These are phyloP conservation scores for Lactarius evosmus DNA, from an alignment of 768 basidiomycete genomes.

Conservation along the genomic window DNA sequence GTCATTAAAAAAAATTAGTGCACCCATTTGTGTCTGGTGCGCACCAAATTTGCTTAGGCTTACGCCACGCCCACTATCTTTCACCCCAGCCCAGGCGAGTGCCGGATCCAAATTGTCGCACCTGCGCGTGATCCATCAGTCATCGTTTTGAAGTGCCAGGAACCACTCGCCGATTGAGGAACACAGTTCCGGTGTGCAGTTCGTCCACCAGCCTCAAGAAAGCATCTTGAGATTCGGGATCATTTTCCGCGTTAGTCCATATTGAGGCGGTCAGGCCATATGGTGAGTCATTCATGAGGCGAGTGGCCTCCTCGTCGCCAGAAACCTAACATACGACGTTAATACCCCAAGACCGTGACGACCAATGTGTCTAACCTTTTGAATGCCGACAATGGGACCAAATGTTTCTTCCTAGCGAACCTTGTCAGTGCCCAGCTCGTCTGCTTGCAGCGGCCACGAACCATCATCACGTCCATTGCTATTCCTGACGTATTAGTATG, in stretches of 20 bases:
- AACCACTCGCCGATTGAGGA: slow-evolving; percentile 67
- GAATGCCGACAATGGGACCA: slow-evolving; percentile 90
- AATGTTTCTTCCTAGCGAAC: slow-evolving; percentile 74
- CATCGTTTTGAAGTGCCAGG: background rate
- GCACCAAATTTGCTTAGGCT: slow-evolving; percentile 87
- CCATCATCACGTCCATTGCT: slow-evolving; percentile 95
- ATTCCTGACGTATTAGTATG: slow-evolving; percentile 16
- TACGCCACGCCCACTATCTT: slow-evolving; percentile 88
- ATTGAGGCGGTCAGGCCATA: slow-evolving; percentile 94
- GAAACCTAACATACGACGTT: slow-evolving; percentile 48
- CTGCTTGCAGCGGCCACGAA: slow-evolving; percentile 32
- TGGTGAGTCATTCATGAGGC: slow-evolving; percentile 93
- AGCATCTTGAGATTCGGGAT: slow-evolving; percentile 58
- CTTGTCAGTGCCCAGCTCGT: background rate
- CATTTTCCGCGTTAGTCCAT: slow-evolving; percentile 76
- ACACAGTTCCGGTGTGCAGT: slow-evolving; percentile 89
- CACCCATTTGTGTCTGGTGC: slow-evolving; percentile 28
- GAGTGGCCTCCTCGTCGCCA: slow-evolving; percentile 83
- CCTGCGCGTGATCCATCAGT: slow-evolving; percentile 37
- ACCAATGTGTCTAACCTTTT: slow-evolving; percentile 55
- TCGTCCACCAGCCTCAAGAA: slow-evolving; percentile 69
- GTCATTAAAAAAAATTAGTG: slow-evolving; percentile 9
- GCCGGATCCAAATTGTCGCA: slow-evolving; percentile 93
- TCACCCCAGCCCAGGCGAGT: slow-evolving; percentile 91
- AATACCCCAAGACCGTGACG: background rate